Base-by-base conservation (phyloP, 2,329 filamentous ascomycete genomes). In the Exophiala alcalophila region DNA sequence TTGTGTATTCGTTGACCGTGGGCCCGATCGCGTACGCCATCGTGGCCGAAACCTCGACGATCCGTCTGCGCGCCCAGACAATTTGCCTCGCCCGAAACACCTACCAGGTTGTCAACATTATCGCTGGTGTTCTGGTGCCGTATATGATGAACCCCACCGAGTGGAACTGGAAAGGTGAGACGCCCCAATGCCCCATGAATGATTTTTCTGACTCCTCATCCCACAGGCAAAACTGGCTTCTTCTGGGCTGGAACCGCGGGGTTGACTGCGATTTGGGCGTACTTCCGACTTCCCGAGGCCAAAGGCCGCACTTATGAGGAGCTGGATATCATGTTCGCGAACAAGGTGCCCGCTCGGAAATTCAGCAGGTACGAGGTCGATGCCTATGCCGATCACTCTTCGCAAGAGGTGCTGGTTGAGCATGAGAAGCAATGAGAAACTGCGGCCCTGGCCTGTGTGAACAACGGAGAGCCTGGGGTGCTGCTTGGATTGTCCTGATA, bases 11-110 rank as follows among this genome's bases (percentile, higher is more conserved):
- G 33, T 57, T 66, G 34, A 65, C 62, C 10, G 68, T 71, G 18
- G 68, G 67, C 9, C 58, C 65, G 2, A 65, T 65, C 1, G 63
- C 63, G 4, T 69, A 61, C 43, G 62, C 64, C 0, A 49, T 67
- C 20, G 57, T 70, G 31, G 60, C 59, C 5, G 67, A 69, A 45
- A 60, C 64, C 5, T 55, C 67, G 1, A 67, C 66, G 1, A 57
- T 64, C 1, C 59, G 63, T 6, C 59, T 69, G 5, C 57, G 65
- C 2, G 62, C 65, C 44, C 66, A 67, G 47, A 71, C 68, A n/a
- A 70, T 76, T 10, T 71, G 71, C 3, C 61, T 77, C 26, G 69
- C 73, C 2, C 65, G 73, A 8, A 66, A 61, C 26, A 49, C 65
- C 20, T 76, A 74, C 57, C 71, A 77, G 47, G 60, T 74, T 9